Percentiles rank a stretch among this genome's conserved stretches.
These are phyloP conservation scores for Inonotus obliquus DNA, from an alignment of 1,284 basidiomycete species.

Conservation along the genomic window DNA sequence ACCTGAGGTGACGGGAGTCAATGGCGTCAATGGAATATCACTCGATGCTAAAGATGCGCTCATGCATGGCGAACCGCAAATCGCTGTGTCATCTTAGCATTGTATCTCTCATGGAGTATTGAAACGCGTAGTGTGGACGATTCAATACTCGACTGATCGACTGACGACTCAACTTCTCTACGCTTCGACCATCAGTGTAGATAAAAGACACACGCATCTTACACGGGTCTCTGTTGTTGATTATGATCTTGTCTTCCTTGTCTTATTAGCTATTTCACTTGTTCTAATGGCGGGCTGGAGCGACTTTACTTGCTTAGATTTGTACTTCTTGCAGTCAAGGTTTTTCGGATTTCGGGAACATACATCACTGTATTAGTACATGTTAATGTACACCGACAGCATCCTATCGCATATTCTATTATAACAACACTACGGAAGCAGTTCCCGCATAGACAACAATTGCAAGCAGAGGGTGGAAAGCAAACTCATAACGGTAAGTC, in stretches of 20 bases:
- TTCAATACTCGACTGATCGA: no score
- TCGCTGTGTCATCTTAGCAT: conserved; percentile 6
- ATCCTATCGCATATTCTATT: no score
- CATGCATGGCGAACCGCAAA: conserved; percentile 10
- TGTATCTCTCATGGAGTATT: background rate
- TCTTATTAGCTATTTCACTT: background rate
- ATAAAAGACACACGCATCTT: background rate
- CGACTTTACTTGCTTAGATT: background rate
- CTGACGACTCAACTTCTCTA: background rate
- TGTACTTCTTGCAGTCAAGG: background rate
- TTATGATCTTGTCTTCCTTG: background rate
- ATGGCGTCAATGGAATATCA: conserved; percentile 3
- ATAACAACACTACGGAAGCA: no score
- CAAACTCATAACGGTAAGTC: no score
- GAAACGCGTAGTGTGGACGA: no score
- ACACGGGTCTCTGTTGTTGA: background rate
- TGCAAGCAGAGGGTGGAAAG: no score
- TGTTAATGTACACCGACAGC: background rate
- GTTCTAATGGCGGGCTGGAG: background rate
- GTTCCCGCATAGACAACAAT: no score
- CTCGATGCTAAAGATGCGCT: conserved; percentile 2
- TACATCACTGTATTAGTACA: background rate
- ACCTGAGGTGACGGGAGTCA: background rate
- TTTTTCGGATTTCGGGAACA: background rate
- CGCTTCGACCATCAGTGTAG: background rate